These are phyloP conservation scores for Suillus ampliporus DNA, from an alignment of 768 basidiomycete species.

Conservation along the genomic window DNA sequence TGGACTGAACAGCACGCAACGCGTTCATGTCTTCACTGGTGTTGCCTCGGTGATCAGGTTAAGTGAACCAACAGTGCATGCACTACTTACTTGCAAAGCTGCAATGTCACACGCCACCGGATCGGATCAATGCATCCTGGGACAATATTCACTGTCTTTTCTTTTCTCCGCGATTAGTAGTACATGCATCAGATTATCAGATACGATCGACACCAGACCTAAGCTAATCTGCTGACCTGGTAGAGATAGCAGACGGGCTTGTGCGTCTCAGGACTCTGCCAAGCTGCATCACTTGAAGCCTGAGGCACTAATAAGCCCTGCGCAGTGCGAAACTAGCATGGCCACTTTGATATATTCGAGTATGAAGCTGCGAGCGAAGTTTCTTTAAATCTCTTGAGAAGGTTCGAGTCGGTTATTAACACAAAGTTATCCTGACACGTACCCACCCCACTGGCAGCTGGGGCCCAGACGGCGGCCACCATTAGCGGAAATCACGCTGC, in stretches of 20 bases:
- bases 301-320: neutral
- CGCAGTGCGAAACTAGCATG: neutral
- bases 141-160: too few species aligned
- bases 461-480: too few species aligned
- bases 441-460: neutral
- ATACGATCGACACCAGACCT: neutral
- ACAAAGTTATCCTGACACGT: neutral
- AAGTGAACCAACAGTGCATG: too few species aligned
- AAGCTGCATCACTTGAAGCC: neutral
- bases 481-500: neutral
- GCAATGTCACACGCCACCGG: too few species aligned
- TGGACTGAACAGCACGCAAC: too few species aligned
- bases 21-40: too few species aligned
- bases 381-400: neutral
- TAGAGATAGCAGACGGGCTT: neutral
- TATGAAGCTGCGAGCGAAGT: neutral
- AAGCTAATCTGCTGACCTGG: neutral
- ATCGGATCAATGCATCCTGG: too few species aligned
- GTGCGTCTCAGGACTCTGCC: neutral
- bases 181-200: too few species aligned
- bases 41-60: too few species aligned
- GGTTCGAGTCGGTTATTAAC: neutral
- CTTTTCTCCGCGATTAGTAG: too few species aligned
- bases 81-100: too few species aligned
- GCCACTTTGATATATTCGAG: neutral